Conservation (phyloP, 1,284 basidiomycete species). For the Moesziomyces parantarcticus region DNA sequence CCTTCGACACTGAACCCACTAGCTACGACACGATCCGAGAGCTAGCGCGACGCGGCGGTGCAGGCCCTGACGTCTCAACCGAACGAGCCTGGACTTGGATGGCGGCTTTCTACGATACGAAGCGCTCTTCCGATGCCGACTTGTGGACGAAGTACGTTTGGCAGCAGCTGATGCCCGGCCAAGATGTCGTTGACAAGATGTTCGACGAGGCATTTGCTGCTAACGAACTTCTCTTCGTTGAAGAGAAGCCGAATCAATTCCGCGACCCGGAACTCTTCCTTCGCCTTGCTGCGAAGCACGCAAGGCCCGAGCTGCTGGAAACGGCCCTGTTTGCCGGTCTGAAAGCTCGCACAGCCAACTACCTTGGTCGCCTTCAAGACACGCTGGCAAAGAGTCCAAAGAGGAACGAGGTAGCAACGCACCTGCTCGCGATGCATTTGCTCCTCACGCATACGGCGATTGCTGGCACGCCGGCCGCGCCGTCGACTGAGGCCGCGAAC, state of each 20-base stretch:
- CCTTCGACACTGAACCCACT: not conserved
- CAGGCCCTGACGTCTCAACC: constrained; percentile 41
- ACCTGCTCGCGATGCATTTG: constrained; percentile 33
- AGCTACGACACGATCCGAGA: constrained; percentile 34
- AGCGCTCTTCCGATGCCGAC: not conserved
- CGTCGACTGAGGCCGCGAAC: constrained; percentile 2
- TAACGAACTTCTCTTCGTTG: constrained; percentile 46
- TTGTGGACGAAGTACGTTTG: constrained; percentile 35
- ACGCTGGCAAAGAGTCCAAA: constrained; percentile 1
- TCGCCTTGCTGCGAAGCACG: constrained; percentile 40
- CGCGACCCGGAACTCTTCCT: constrained; percentile 46
- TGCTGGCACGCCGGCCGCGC: not conserved
- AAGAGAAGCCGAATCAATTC: constrained; percentile 60
- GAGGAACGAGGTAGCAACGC: constrained; percentile 20
- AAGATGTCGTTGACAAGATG: constrained; percentile 10
- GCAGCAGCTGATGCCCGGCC: constrained; percentile 24
- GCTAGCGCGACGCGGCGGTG: constrained; percentile 32
- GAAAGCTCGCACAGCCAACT: not conserved
- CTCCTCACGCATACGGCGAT: constrained; percentile 18
- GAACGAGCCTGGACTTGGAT: constrained; percentile 54
- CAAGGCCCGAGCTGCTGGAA: constrained; percentile 7
- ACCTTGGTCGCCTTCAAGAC: constrained; percentile 15
- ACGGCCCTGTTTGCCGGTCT: not conserved
- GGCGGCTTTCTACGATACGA: constrained; percentile 22
- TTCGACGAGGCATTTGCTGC: constrained; percentile 35